These are phyloP conservation scores for Penicillium sp. DNA, from an alignment of 2,329 filamentous ascomycete genomes.

Conservation along the genomic window DNA sequence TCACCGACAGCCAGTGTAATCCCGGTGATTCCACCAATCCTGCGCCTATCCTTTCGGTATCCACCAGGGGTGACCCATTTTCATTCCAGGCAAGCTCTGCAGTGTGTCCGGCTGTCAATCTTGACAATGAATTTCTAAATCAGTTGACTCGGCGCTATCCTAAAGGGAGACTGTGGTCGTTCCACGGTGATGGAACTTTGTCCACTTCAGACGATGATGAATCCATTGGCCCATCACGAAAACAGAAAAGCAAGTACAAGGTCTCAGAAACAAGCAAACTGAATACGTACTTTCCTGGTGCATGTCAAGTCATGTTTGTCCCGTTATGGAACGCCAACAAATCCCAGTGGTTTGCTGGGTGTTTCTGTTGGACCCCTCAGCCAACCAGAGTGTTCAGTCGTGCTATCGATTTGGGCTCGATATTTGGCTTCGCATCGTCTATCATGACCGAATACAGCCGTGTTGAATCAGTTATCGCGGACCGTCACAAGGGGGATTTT, in stretches of 20 bases:
- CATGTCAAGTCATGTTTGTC: slow-evolving; percentile 26
- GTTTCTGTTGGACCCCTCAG: slow-evolving; percentile 23
- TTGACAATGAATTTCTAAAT: not conserved
- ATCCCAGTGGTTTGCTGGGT: slow-evolving; percentile 29
- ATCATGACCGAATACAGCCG: slow-evolving; percentile 38
- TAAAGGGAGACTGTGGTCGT: not conserved
- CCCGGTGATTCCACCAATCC: not conserved
- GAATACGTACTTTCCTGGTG: slow-evolving; percentile 21
- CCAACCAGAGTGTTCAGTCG: slow-evolving; percentile 24
- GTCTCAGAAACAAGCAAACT: slow-evolving; percentile 5
- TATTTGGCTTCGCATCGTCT: slow-evolving; percentile 33
- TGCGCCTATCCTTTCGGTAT: not conserved
- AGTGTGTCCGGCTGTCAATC: not conserved
- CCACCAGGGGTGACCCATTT: not conserved
- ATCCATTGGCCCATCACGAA: not conserved
- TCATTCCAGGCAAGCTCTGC: not conserved
- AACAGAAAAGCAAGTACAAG: slow-evolving; percentile 1
- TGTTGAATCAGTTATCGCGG: slow-evolving; percentile 31
- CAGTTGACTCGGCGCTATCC: not conserved
- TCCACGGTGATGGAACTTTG: not conserved
- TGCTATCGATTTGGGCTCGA: slow-evolving; percentile 30
- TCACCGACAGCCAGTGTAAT: not conserved
- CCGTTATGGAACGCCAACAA: slow-evolving; percentile 32
- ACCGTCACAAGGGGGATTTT: slow-evolving; percentile 50
- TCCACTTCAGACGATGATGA: not conserved